phyloP scores from a whole-genome alignment of 1,284 basidiomycete genomes.

The Laetiporus sulphureus region DNA sequence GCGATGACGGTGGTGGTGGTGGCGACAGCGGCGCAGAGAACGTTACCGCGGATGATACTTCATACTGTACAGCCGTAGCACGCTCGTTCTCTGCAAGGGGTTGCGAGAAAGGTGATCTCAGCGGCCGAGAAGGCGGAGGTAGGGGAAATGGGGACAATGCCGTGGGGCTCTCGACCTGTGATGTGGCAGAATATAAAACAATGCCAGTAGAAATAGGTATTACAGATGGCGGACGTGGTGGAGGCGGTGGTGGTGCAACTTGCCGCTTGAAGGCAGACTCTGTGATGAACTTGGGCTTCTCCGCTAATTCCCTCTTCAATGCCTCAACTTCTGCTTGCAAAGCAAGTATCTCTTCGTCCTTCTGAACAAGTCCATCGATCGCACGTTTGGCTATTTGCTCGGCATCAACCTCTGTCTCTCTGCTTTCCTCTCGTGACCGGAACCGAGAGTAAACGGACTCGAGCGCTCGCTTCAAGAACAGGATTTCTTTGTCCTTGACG shows the following conservation, averaged over 20 bases:
- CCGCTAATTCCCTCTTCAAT: constrained; percentile 44
- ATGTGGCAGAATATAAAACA: too few species aligned
- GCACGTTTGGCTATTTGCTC: constrained; percentile 64
- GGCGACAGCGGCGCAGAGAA: constrained; percentile 8
- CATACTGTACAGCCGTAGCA: too few species aligned
- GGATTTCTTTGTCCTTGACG: constrained; percentile 66
- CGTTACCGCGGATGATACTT: neutral
- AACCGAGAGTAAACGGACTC: constrained; percentile 82
- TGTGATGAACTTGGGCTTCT: constrained; percentile 45
- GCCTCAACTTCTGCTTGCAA: constrained; percentile 47
- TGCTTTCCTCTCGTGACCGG: constrained; percentile 41
- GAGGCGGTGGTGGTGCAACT: constrained; percentile 60
- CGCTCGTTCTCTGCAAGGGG: constrained; percentile 1
- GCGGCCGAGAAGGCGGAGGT: constrained; percentile 9
- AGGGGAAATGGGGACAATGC: constrained; percentile 13
- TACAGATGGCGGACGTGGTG: constrained; percentile 33
- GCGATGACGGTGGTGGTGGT: constrained; percentile 17
- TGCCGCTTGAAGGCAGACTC: constrained; percentile 69
- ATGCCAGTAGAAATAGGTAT: too few species aligned
- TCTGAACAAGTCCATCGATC: constrained; percentile 65
- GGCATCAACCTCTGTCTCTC: constrained; percentile 54
- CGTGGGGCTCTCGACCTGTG: too few species aligned
- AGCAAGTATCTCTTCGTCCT: constrained; percentile 59
- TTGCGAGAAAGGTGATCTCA: constrained; percentile 1
- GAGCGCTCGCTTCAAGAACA: constrained; percentile 75